Evolutionary conservation across 768 basidiomycete genomes (phyloP), one percentile per base, ranked within the genome.

Genomic region (Collybiopsis luxurians): DNA sequence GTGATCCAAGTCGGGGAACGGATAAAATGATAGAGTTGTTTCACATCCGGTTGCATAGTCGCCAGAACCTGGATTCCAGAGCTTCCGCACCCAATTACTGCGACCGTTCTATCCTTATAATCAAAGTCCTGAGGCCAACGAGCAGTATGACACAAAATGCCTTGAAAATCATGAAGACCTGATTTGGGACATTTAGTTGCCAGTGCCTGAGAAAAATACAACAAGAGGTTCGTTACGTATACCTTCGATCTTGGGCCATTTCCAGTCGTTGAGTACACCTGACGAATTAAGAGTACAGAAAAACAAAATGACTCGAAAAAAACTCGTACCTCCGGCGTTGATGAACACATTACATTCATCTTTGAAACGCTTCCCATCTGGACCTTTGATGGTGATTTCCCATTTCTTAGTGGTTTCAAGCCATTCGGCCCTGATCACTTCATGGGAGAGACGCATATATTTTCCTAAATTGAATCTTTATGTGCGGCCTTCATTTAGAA

Each of bases 221-320:
- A 12, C 23, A 26, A 4, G 15, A 45, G n/a, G 4, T 12, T 28
- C 4, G 15, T 26, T 1, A 26, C 11, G 38, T 21, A 27, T 21
- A 47, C 54, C 81, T 4, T 68, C 66, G 43, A 83, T 82, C 10
- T 77, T 68, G 1, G 82, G 83, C 83, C 80, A 83, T 30, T 73
- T 72, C 79, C 80, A 83, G 12, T 57, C 44, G 53, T 66, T 66
- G 3, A 66, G 36, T 28, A 64, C 57, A 5, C 64, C 64, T 65
- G 17, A 57, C 0, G 49, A 6, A 21, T 12, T 3, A 12, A 28
- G 19, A 49, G 28, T 17, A 6, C 10, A 2, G 2, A 31, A 13
- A 7, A n/a, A 19, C 9, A 10, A 15, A 17, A 24, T 2, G 4
- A 9, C 13, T 21, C 31, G 23, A 13, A 9, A 36, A 55, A 6